Base-by-base conservation (phyloP, 345 rosid species). In the Arabis hirsuta region DNA sequence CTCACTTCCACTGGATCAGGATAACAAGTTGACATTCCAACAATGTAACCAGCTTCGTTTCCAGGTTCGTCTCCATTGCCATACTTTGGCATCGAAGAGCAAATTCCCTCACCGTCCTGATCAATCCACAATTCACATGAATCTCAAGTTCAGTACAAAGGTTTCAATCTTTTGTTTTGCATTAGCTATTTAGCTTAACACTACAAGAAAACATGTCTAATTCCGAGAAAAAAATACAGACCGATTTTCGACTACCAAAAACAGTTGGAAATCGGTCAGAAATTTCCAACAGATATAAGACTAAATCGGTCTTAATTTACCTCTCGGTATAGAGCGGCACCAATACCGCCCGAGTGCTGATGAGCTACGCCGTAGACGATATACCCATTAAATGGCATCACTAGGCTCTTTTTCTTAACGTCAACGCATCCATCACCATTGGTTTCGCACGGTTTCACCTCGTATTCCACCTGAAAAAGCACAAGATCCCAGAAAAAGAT, bases 1-100 rank as follows among this genome's bases (percentile, higher is more conserved):
- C 59, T 71, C 55, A 94, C 81, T 85, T 76, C 85, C 62, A 89
- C 76, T 14, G 91, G 88, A 27, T 77, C 62, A 36, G 91, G 96
- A 76, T 89, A 89, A 82, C 95, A 94, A 26, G 96, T 71, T 2
- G 98, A 84, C 97, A 94, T 91, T 74, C 98, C 98, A 19, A 94
- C 96, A 13, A 94, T 73, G 47, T 91, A 91, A 57, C 97, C 98
- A 60, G 84, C 82, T 77, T 94, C 98, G 19, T 94, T 84, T 65
- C 98, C 98, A 10, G 86, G 84, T 79, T 89, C 95, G 13, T 56
- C 75, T 63, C 97, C 97, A 14, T 77, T 55, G 12, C 98, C 98
- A 32, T 91, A 94, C 52, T 39, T 74, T 0, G 97, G 83, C 9
- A 67, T 24, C 12, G 98, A 94, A 67, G 82, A 67, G 54, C 91